Evolutionary conservation across 495 filamentous ascomycete genomes (phyloP), one percentile per base, ranked within the genome.

Genomic region (Haplographium delicatum): DNA sequence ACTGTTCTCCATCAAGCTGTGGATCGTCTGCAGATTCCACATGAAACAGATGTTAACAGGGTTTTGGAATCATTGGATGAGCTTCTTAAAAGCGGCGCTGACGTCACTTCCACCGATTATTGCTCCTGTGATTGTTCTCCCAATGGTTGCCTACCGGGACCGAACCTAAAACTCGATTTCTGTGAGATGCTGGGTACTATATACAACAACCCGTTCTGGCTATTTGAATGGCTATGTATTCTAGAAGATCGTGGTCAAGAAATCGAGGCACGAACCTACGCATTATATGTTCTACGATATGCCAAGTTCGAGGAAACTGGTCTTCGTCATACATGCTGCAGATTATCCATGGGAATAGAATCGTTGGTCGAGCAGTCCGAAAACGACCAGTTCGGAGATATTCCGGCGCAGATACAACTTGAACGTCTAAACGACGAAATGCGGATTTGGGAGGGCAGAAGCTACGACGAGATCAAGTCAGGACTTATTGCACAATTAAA

Each of bases 351-450:
- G 40, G 35, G 6, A 31, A 11, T 4, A 13, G 20, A 19, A 43
- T 19, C 24, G 23, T 7, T 5, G 24, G 15, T 25, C 40, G n/a
- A 8, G 15, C n/a, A n/a, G 20, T 26, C 16, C 13, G 38, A 19
- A 23, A 26, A 25, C n/a, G 40, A 43, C 26, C 10, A 2, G 26
- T 43, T 43, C 40, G 23, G 40, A 23, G 40, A 43, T 1, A 26
- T 43, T 43, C 15, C 40, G n/a, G 34, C 11, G 1, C 6, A 19
- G 7, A 46, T 46, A 19, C 2, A 31, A 16, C 10, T 34, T 46
- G 27, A 46, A 18, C 13, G 11, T 26, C 44, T 46, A 2, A 3
- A 46, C 20, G 8, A 53, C 47, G 51, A 54, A 28, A 39, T 51
- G 39, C 6, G 46, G 51, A 9, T 44, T 43, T 15, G 44, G 39